Evolutionary conservation across 2,329 filamentous ascomycete species (phyloP).

Genomic region (Talaromyces albobiverticillius): DNA sequence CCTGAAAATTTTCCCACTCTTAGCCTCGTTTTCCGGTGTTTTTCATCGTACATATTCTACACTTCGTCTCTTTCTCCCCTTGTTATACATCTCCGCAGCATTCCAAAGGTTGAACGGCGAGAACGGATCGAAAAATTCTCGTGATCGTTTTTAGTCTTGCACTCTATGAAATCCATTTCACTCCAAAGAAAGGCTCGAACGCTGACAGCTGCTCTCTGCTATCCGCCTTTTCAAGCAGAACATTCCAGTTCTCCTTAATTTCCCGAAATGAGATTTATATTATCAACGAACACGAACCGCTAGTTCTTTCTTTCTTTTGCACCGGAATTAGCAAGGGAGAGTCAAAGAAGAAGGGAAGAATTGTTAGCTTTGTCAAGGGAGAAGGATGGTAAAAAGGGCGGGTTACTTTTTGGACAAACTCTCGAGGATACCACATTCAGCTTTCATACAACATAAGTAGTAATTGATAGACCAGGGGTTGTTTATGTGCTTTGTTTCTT

Average conservation of each 20-base stretch:
- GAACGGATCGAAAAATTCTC: neutral
- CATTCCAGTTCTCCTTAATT: neutral
- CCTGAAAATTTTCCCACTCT: conserved; percentile 1
- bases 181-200: neutral
- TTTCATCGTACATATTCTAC: neutral
- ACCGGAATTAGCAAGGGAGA: neutral
- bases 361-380: neutral
- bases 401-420: neutral
- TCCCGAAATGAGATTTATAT: neutral
- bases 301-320: neutral
- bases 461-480: neutral
- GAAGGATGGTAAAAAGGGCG: neutral
- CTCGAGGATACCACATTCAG: neutral
- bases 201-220: neutral
- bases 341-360: neutral
- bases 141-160: neutral
- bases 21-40: neutral
- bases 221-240: neutral
- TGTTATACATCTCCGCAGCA: neutral
- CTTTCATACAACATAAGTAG: neutral
- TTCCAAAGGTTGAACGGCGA: neutral
- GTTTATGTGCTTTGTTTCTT: neutral
- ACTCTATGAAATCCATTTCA: neutral
- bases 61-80: neutral
- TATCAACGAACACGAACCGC: neutral